phyloP scores from a whole-genome alignment of 768 basidiomycete species.

The Tulasnella calospora region DNA sequence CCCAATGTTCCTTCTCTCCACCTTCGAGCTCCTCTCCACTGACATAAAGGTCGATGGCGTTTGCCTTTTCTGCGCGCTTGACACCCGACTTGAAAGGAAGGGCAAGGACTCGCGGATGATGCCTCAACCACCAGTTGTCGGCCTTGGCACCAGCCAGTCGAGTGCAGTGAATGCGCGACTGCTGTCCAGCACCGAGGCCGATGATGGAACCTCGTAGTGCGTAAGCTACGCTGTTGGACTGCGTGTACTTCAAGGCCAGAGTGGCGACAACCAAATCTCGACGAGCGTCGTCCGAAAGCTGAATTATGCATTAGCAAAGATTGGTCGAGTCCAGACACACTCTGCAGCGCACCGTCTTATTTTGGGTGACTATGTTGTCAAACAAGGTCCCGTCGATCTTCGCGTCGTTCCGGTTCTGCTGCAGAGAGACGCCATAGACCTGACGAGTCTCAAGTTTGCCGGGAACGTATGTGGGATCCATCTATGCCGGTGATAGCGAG shows the following conservation, averaged over 20 bases:
- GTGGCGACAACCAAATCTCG: slow-evolving; percentile 96
- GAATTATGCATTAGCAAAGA: slow-evolving; percentile 1
- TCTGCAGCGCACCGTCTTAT: slow-evolving; percentile 68
- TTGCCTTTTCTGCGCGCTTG: slow-evolving; percentile 97
- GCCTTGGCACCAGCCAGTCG: slow-evolving; percentile 95
- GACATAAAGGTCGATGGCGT: slow-evolving; percentile 96
- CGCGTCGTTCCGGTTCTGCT: slow-evolving; percentile 84
- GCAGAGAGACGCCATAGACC: slow-evolving; percentile 86
- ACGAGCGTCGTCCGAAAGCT: slow-evolving; percentile 72
- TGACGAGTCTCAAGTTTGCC: slow-evolving; percentile 83
- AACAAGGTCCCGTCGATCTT: slow-evolving; percentile 80
- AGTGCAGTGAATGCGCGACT: slow-evolving; percentile 98
- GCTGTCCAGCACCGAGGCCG: slow-evolving; percentile 95
- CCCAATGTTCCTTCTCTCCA: slow-evolving; percentile 87
- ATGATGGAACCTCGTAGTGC: slow-evolving; percentile 87
- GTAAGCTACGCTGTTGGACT: slow-evolving; percentile 98
- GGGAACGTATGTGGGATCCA: slow-evolving; percentile 80
- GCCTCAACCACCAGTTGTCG: slow-evolving; percentile 99
- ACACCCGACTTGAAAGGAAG: slow-evolving; percentile 96
- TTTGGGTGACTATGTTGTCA: slow-evolving; percentile 80
- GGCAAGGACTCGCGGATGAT: slow-evolving; percentile 87
- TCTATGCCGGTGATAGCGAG: slow-evolving; percentile 45
- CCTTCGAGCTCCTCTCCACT: slow-evolving; percentile 84
- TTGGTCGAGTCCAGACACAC: not conserved
- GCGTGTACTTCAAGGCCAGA: slow-evolving; percentile 95